These are phyloP conservation scores for Penicillium sp. DNA, from an alignment of 2,329 filamentous ascomycete species.

Conservation along the genomic window DNA sequence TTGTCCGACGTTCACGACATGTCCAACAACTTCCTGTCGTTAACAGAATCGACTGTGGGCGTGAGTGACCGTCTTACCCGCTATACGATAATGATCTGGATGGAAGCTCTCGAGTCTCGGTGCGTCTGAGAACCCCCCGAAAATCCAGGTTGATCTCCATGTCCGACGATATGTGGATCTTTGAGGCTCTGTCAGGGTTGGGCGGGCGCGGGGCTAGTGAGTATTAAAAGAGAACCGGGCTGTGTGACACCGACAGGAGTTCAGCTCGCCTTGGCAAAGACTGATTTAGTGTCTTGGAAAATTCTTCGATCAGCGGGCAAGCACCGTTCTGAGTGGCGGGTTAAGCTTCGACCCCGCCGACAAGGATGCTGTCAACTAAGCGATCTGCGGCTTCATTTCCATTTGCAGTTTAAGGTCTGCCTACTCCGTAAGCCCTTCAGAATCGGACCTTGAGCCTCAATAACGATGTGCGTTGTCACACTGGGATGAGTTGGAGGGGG, in stretches of 20 bases:
- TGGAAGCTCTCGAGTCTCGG: not conserved
- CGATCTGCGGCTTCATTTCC: not conserved
- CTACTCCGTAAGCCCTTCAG: not conserved
- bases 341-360: not conserved
- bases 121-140: not conserved
- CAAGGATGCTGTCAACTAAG: not conserved
- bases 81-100: not conserved
- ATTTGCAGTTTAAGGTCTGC: not conserved
- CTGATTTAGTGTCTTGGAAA: not conserved
- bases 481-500: too few species aligned
- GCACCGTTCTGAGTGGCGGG: not conserved
- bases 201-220: not conserved
- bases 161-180: not conserved
- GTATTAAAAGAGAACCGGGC: not conserved
- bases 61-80: not conserved
- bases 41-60: not conserved
- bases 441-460: not conserved
- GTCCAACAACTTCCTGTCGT: not conserved
- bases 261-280: not conserved
- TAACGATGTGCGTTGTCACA: not conserved
- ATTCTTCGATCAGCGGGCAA: not conserved
- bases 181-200: not conserved
- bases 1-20: not conserved
- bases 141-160: not conserved
- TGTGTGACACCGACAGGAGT: not conserved